Percentiles rank a stretch among this genome's conserved stretches.
Evolutionary conservation across 805 yeast genomes (phyloP).

Genomic region (Candida lessepsii): DNA sequence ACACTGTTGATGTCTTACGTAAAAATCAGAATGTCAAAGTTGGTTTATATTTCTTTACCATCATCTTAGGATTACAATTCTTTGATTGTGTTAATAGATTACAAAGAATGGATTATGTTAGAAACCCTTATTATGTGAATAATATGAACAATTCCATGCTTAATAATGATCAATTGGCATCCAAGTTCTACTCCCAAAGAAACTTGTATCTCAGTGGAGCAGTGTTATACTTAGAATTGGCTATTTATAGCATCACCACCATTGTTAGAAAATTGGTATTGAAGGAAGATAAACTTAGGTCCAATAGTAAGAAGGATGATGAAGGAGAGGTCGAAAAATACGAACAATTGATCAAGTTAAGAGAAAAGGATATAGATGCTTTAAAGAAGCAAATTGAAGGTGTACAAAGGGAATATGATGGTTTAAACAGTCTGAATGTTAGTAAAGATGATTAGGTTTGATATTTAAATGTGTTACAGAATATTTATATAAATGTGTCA

Average conservation of each 20-base stretch:
- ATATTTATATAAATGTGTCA: too few species aligned
- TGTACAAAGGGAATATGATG: constrained; percentile 49
- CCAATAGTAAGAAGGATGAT: constrained; percentile 7
- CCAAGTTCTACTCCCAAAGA: constrained; percentile 62
- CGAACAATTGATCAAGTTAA: constrained; percentile 34
- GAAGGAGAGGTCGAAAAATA: constrained; percentile 32
- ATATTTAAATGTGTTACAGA: too few species aligned
- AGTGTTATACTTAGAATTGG: constrained; percentile 52
- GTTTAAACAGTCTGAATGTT: constrained; percentile 22
- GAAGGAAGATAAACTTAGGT: constrained; percentile 35
- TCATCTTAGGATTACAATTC: constrained; percentile 49
- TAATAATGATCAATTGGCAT: constrained; percentile 52
- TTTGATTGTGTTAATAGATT: constrained; percentile 52
- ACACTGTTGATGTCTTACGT: constrained; percentile 32
- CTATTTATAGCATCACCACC: constrained; percentile 53
- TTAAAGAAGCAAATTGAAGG: constrained; percentile 52
- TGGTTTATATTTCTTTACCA: constrained; percentile 38
- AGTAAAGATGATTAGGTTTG: constrained; percentile 13
- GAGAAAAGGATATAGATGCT: constrained; percentile 45
- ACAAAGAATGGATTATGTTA: constrained; percentile 20
- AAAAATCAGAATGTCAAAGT: constrained; percentile 44
- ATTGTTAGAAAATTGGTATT: constrained; percentile 52
- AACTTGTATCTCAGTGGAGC: constrained; percentile 64
- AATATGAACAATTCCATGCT: constrained; percentile 20
- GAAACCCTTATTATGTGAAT: constrained; percentile 22